These are phyloP conservation scores for Pleurostoma richardsiae DNA, from an alignment of 2,329 filamentous ascomycete species.

Conservation along the genomic window DNA sequence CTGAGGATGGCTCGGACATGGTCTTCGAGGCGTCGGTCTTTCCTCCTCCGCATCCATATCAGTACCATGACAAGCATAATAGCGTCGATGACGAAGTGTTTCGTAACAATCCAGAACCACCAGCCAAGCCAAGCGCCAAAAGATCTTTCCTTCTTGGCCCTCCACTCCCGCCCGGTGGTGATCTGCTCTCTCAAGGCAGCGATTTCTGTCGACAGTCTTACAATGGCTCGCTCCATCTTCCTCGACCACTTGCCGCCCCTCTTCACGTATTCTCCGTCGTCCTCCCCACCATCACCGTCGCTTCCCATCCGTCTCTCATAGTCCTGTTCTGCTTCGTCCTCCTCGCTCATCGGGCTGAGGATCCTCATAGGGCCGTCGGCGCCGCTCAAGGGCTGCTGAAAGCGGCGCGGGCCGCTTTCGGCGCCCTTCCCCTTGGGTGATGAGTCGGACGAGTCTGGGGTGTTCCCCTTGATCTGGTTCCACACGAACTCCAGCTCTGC, in stretches of 20 bases:
- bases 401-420: slow-evolving; percentile 33
- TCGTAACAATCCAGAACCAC: slow-evolving; percentile 62
- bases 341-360: slow-evolving; percentile 81
- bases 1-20: slow-evolving; percentile 61
- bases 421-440: slow-evolving; percentile 43
- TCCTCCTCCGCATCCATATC: slow-evolving; percentile 66
- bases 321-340: slow-evolving; percentile 60
- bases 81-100: slow-evolving; percentile 71
- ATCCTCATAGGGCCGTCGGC: slow-evolving; percentile 60
- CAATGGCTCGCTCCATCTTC: slow-evolving; percentile 78
- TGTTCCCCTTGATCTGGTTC: slow-evolving; percentile 93
- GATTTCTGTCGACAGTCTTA: slow-evolving; percentile 87
- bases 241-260: slow-evolving; percentile 64
- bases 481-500: slow-evolving; percentile 97
- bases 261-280: slow-evolving; percentile 31
- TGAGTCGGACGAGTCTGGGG: slow-evolving; percentile 56
- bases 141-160: slow-evolving; percentile 58
- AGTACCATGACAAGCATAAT: slow-evolving; percentile 61
- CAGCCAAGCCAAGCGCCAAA: slow-evolving; percentile 67
- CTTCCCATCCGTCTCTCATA: slow-evolving; percentile 39
- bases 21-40: slow-evolving; percentile 68
- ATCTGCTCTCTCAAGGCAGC: slow-evolving; percentile 90
- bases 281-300: slow-evolving; percentile 32
- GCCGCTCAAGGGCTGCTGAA: slow-evolving; percentile 41
- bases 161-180: slow-evolving; percentile 68